Evolutionary conservation across 495 filamentous ascomycete species (phyloP), one percentile per base, ranked within the genome.

Genomic region (Polyplosphaeria fusca): DNA sequence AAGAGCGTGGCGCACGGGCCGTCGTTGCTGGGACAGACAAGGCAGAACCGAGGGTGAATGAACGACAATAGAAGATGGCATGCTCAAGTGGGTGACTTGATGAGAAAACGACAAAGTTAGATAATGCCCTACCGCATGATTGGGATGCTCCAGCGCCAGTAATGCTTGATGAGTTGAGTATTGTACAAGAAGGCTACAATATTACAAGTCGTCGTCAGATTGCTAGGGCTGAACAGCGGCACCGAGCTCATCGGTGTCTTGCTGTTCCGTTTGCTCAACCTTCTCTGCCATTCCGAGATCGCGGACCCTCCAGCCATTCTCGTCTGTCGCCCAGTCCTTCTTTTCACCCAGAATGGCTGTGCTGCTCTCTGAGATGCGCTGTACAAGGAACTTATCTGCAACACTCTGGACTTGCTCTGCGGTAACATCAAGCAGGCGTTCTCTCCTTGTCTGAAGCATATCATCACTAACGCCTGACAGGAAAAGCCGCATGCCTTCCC

Each of bases 401-500:
- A 81, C 91, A 26, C 85, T 78, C 52, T 83, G 83, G 16, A 98
- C 86, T 58, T 94, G 85, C 58, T 85, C 81, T 58, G 82, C 86
- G 11, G 81, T 89, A 47, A 96, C 91, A 70, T 95, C 91, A 14
- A 98, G 77, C 37, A 97, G 79, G 58, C 87, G 84, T 67, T 95
- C 88, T 67, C 94, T 81, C 67, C 88, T 84, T 60, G 74, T 79
- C 68, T 96, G 91, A 61, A 86, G 82, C 92, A 97, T 96, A 55
- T 89, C 88, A 47, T 91, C 82, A 26, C 86, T 87, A 45, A 98
- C 79, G 19, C 89, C 88, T 55, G 83, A 87, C 71, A 93, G 73
- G 72, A 98, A 98, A 55, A 85, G 80, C 30, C 79, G 76, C 80
- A 94, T 84, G 24, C 93, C 93, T 60, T 96, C 92, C 28, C 86